Base-by-base conservation (phyloP, 805 yeast genomes). In the Kodamaea leandrae region DNA sequence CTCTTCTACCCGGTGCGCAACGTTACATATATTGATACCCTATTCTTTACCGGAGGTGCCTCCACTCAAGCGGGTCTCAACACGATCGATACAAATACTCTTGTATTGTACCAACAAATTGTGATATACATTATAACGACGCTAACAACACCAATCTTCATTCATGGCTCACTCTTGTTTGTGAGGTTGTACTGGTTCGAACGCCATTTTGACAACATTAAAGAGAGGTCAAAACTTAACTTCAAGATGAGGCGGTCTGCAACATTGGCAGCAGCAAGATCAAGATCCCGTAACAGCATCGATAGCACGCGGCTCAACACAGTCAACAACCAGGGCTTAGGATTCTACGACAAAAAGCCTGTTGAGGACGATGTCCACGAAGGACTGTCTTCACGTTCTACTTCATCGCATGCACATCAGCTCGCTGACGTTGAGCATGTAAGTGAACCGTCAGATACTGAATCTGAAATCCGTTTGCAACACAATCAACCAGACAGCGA, bases 11-110 rank as follows among this genome's bases (percentile, higher is more conserved):
- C 96, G 0, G 73, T 74, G n/a, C 73, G 71, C 41, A 82, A 83
- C 54, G 55, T 75, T 27, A 39, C 54, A 6, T 93, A 91, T 58
- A 82, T 86, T 33, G 98, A 93, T 65, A 79, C 84, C 1, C 64
- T 93, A 24, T 86, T 91, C 59, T 66, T 86, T 41, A 75, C 89
- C 0, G 68, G 82, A 8, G 91, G 95, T 8, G 80, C 93, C 0
- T 64, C 83, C 1, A 88, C 98, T 1, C 96, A 91, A 57, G 95
- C 96, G 0, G 99, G 99, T 1, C 65, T 93, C 41, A 89, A 88
- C 57, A 83, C 96, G 0, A 69, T 86, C 17, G 78, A 88, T 51
- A 48, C 83, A 27, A 87, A 87, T 57, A 61, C 68, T 0, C 49
- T 90, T 42, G 63, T 72, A 0, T 58, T 85, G 33, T 91, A 83